These are phyloP conservation scores for Cymbopogon flexuosus DNA, from an alignment of 202 grass and related monocot species.

Conservation along the genomic window DNA sequence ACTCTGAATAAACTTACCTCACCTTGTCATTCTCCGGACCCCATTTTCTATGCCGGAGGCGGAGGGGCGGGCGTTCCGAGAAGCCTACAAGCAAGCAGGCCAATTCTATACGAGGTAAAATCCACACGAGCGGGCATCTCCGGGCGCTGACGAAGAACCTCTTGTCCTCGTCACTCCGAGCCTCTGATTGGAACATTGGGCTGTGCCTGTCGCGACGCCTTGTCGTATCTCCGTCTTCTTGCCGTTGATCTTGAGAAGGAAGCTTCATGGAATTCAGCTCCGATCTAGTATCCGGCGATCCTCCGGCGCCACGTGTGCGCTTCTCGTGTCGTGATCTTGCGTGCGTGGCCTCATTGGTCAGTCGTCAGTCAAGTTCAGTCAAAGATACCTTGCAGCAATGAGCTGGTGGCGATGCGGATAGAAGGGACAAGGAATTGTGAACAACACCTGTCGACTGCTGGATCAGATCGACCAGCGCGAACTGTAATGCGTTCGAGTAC, in stretches of 20 bases:
- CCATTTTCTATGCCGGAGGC: constrained; percentile 9
- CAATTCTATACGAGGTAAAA: constrained; percentile 7
- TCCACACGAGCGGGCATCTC: constrained; percentile 42
- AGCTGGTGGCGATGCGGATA: background rate
- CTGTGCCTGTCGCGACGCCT: background rate
- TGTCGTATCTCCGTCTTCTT: constrained; percentile 32
- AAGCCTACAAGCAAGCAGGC: constrained; percentile 26
- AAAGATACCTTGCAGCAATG: constrained; percentile 5
- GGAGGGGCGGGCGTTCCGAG: constrained; percentile 26
- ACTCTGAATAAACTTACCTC: constrained; percentile 10
- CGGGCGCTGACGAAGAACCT: background rate
- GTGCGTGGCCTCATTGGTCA: background rate
- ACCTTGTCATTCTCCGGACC: constrained; percentile 2
- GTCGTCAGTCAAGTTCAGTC: constrained; percentile 21
- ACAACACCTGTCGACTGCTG: constrained; percentile 5
- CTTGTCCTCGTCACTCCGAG: background rate
- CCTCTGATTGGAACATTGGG: background rate
- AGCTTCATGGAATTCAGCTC: background rate
- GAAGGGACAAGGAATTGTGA: constrained; percentile 1
- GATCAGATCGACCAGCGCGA: no score
- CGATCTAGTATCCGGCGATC: background rate
- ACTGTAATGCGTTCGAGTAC: no score
- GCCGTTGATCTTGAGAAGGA: constrained; percentile 10
- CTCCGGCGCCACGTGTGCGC: constrained; percentile 19
- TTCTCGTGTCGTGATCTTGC: no score